phyloP scores from a whole-genome alignment of 2,329 filamentous ascomycete genomes.

The Exophiala bonariae region DNA sequence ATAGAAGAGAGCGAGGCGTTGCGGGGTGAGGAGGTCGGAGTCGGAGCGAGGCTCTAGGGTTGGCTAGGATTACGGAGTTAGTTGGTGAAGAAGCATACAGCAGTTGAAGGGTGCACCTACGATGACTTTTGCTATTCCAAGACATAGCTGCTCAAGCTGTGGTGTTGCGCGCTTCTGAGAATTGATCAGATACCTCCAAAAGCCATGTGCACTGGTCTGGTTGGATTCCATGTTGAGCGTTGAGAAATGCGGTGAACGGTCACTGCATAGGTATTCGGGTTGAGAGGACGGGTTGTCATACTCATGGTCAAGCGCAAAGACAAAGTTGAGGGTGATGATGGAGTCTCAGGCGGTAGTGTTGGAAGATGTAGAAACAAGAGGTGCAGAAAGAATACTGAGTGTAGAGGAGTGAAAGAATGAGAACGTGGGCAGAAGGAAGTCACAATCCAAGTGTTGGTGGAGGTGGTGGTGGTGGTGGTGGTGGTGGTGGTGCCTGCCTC shows the following conservation, averaged over 20 bases:
- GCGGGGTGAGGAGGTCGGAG: slow-evolving; percentile 50
- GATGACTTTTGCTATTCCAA: slow-evolving; percentile 68
- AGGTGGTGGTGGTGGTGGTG: too few relatives aligned
- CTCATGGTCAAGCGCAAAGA: slow-evolving; percentile 16
- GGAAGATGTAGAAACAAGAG: background rate
- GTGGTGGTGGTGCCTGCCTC: too few relatives aligned
- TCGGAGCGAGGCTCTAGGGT: slow-evolving; percentile 31
- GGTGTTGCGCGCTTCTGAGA: slow-evolving; percentile 67
- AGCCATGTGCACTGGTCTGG: slow-evolving; percentile 14
- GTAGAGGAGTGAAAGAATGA: background rate
- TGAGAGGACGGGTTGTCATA: slow-evolving; percentile 4
- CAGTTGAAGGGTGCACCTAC: slow-evolving; percentile 49
- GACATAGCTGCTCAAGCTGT: slow-evolving; percentile 66
- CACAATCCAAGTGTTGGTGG: background rate
- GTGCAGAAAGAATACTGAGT: background rate
- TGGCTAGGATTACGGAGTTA: slow-evolving; percentile 9
- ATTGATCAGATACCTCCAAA: slow-evolving; percentile 58
- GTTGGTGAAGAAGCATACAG: background rate
- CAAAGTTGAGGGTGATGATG: background rate
- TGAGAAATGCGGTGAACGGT: slow-evolving; percentile 6
- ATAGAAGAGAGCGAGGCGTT: slow-evolving; percentile 76
- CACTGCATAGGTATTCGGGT: slow-evolving; percentile 10
- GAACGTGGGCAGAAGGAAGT: slow-evolving; percentile 2
- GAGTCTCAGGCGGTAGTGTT: too few relatives aligned
- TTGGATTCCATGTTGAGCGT: slow-evolving; percentile 14